These are phyloP conservation scores for Pugionium dolabratum DNA, from an alignment of 345 rosid genomes.

Conservation along the genomic window DNA sequence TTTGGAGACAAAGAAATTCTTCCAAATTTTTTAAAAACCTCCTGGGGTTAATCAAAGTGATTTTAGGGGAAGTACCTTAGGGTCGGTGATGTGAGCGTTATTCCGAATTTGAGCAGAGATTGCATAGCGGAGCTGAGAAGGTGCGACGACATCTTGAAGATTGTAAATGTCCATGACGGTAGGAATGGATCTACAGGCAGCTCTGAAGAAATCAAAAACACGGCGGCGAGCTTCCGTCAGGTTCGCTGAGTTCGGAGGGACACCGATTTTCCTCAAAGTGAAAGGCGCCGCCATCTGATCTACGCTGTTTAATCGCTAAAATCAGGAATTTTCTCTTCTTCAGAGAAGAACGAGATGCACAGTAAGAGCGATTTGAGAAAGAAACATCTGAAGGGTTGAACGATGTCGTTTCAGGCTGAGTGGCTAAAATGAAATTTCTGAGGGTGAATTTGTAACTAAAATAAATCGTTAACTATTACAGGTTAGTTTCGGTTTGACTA, in stretches of 20 bases:
- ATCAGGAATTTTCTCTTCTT: conserved; percentile 6
- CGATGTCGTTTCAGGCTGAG: conserved; percentile 2
- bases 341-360: conserved; percentile 6
- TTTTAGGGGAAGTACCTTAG: conserved; percentile 60
- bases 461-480: neutral
- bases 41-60: conserved; percentile 3
- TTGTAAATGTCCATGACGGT: conserved; percentile 81
- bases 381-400: conserved; percentile 9
- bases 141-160: conserved; percentile 73
- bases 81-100: conserved; percentile 65
- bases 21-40: too few species aligned
- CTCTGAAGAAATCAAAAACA: conserved; percentile 77
- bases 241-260: conserved; percentile 78
- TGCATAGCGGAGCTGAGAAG: conserved; percentile 77
- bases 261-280: conserved; percentile 64
- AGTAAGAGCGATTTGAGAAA: conserved; percentile 12
- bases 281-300: conserved; percentile 54
- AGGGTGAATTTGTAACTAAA: neutral
- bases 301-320: conserved; percentile 6
- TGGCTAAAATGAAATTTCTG: neutral
- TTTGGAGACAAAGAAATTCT: neutral
- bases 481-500: conserved; percentile 16
- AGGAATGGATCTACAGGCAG: conserved; percentile 83
- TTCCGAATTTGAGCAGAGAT: conserved; percentile 89
- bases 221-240: conserved; percentile 78